phyloP scores from a whole-genome alignment of 148 eudicot genomes.

The Silene uniflora region DNA sequence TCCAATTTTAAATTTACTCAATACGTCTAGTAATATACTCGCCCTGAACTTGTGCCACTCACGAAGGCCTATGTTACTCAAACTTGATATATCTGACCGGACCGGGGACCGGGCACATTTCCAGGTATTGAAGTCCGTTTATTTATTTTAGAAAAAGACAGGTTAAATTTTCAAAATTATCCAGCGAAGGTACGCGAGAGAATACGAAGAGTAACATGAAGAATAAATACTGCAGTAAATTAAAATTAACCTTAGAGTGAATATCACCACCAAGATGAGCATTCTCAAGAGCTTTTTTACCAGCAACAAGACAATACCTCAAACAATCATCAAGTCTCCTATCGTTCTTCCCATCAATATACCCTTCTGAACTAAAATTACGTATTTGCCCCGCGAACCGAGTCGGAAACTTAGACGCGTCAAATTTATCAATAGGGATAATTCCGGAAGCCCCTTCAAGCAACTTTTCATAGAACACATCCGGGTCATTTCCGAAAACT shows the following conservation, averaged over 20 bases:
- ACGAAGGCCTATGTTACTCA: not conserved
- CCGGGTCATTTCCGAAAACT: constrained; percentile 84
- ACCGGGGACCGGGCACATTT: too few relatives aligned
- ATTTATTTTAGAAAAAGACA: too few relatives aligned
- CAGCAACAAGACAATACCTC: constrained; percentile 66
- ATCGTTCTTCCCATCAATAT: constrained; percentile 67
- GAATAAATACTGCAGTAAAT: too few relatives aligned
- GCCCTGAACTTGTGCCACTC: too few relatives aligned
- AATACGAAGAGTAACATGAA: too few relatives aligned
- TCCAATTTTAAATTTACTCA: too few relatives aligned
- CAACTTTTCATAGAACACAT: constrained; percentile 65
- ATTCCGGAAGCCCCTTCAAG: constrained; percentile 83
- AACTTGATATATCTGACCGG: too few relatives aligned
- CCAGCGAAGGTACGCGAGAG: too few relatives aligned
- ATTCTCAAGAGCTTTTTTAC: constrained; percentile 58
- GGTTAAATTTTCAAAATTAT: too few relatives aligned
- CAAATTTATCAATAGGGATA: constrained; percentile 64
- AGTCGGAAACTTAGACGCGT: constrained; percentile 75
- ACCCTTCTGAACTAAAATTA: constrained; percentile 47
- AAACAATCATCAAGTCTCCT: constrained; percentile 58
- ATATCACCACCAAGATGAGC: constrained; percentile 55
- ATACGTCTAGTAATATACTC: too few relatives aligned
- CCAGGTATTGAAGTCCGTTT: too few relatives aligned
- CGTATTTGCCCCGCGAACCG: constrained; percentile 73
- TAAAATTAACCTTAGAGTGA: constrained; percentile 37